phyloP scores from a whole-genome alignment of 805 yeast species.

The Ogataea haglerorum region DNA sequence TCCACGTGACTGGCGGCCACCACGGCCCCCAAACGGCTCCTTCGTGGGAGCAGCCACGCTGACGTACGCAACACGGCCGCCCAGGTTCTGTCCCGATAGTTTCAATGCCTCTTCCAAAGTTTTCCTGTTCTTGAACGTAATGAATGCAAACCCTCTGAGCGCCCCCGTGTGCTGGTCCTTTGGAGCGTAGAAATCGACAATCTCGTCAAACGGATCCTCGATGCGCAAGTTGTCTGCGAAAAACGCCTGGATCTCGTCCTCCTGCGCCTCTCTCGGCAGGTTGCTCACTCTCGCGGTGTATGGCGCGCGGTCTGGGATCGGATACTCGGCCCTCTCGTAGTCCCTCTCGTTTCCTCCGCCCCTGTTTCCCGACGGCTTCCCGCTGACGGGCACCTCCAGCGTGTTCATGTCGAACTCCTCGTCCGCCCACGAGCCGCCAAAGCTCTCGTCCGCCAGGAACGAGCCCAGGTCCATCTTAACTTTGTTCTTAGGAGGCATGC shows the following conservation, averaged over 20 bases:
- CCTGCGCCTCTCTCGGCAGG: conserved; percentile 77
- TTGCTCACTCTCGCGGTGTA: conserved; percentile 85
- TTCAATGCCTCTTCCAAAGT: conserved; percentile 49
- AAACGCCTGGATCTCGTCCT: conserved; percentile 58
- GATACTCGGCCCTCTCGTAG: conserved; percentile 62
- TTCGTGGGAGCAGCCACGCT: conserved; percentile 59
- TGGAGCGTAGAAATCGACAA: conserved; percentile 69
- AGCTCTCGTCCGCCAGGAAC: conserved; percentile 73
- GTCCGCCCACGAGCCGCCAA: conserved; percentile 84
- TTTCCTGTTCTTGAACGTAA: conserved; percentile 45
- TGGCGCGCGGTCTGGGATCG: conserved; percentile 90
- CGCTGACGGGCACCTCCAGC: conserved; percentile 17
- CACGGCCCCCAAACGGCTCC: conserved; percentile 28
- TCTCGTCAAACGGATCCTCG: conserved; percentile 46
- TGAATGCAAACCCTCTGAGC: conserved; percentile 56
- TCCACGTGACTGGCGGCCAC: conserved; percentile 25
- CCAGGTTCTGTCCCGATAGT: conserved; percentile 41
- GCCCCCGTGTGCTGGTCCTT: conserved; percentile 62
- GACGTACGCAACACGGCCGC: conserved; percentile 50
- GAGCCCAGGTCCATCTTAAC: conserved; percentile 78
- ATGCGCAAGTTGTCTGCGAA: conserved; percentile 52
- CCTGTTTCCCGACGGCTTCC: conserved; percentile 7
- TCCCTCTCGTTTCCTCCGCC: conserved; percentile 23
- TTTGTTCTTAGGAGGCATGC: conserved; percentile 58
- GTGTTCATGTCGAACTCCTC: conserved; percentile 63